Evolutionary conservation across 306 rosid species (phyloP), one percentile per base, ranked within the genome.

Genomic region (Castanea crenata): DNA sequence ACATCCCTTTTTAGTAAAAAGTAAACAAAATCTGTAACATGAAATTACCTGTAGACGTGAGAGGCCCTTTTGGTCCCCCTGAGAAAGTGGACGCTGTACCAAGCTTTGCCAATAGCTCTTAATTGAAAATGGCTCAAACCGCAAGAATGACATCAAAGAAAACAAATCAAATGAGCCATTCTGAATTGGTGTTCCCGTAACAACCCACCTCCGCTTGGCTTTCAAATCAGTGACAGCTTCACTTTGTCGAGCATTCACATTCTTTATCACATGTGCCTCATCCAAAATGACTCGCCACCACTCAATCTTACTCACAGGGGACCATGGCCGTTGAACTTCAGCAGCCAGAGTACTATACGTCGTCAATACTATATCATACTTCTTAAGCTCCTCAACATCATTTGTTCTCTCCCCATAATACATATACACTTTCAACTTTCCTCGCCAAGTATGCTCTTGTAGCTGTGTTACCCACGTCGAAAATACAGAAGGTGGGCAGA

Each of bases 261-360:
- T 90, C 86, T 91, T 91, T 21, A 93, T 91, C 12, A 82, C 62
- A 74, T 93, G 97, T 3, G 98, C 98, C 82, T 93, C 98, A 76
- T 93, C 97, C 85, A 93, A 74, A 46, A 93, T 85, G 35, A 93
- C 84, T 15, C 98, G 82, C 93, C 93, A 81, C 98, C 98, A 93
- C 51, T 78, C 78, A 56, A 93, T 44, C 29, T 71, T 74, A 78
- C 86, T 85, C 29, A 83, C 78, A 4, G 95, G 86, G 51, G 90
- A 73, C 1, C 49, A 58, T 1, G 59, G 0, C 23, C 25, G 49
- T 4, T 25, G n/a, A 59, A 74, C 21, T 69, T 93, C 98, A 25
- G 41, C 13, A 0, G 86, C 83, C 59, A 93, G 52, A 29, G 87
- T 91, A n/a, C 84, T 11, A 74, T 93, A 93, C 3, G 97, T 93